Evolutionary conservation across 495 filamentous ascomycete species (phyloP).

Genomic region (Daldinia decipiens): DNA sequence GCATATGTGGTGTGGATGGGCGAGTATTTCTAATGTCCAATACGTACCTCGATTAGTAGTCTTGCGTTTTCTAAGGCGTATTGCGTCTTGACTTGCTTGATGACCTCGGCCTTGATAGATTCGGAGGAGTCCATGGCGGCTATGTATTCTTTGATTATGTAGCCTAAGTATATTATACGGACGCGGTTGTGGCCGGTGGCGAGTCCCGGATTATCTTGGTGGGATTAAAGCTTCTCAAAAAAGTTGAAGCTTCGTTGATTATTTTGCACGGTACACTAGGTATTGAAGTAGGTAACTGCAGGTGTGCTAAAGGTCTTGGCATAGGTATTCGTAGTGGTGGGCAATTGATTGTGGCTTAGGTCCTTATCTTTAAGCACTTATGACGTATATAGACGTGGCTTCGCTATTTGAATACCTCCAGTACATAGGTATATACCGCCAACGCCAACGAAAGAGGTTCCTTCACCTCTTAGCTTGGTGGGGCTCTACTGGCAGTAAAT

Average conservation of each 20-base stretch:
- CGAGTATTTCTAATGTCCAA: conserved; percentile 1
- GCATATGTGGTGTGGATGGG: conserved; percentile 4
- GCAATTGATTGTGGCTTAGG: conserved; percentile 16
- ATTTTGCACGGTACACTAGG: conserved; percentile 9
- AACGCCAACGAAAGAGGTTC: no score
- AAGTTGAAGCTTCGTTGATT: conserved; percentile 38
- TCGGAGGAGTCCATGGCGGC: conserved; percentile 48
- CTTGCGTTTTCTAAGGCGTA: conserved; percentile 78
- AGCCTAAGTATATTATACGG: not conserved
- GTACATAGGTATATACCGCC: no score
- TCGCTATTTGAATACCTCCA: not conserved
- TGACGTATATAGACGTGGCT: conserved; percentile 20
- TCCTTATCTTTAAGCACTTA: not conserved
- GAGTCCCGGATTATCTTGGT: not conserved
- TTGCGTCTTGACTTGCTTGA: conserved; percentile 79
- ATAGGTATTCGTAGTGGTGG: not conserved
- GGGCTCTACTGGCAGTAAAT: no score
- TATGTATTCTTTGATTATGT: not conserved
- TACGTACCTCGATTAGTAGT: conserved; percentile 75
- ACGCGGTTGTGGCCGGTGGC: not conserved
- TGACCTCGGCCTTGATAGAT: conserved; percentile 69
- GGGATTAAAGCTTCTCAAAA: conserved; percentile 19
- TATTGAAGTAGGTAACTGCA: not conserved
- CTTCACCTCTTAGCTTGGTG: no score
- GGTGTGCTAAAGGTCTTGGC: conserved; percentile 7